Evolutionary conservation across 2,329 filamentous ascomycete species (phyloP).

Genomic region (Cordyceps fumosorosea): DNA sequence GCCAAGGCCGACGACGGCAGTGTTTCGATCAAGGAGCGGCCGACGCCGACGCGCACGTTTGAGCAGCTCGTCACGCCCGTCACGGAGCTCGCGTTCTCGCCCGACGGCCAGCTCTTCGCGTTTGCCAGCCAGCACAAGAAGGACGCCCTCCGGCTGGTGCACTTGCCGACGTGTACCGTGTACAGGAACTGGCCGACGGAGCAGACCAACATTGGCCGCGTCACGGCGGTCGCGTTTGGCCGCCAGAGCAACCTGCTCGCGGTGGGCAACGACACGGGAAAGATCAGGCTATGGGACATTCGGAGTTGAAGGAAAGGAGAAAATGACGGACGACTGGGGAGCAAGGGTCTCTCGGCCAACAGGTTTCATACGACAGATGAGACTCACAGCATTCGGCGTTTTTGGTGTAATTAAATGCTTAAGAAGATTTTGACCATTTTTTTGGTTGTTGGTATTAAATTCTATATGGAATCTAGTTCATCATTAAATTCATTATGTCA

Average conservation of each 20-base stretch:
- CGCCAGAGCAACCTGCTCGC: slow-evolving; percentile 63
- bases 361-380: not conserved
- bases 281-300: slow-evolving; percentile 88
- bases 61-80: slow-evolving; percentile 86
- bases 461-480: not conserved
- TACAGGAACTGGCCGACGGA: slow-evolving; percentile 96
- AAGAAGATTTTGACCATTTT: not conserved
- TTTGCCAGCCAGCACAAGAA: slow-evolving; percentile 84
- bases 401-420: not conserved
- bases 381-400: slow-evolving; percentile 12
- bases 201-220: slow-evolving; percentile 78
- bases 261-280: slow-evolving; percentile 82
- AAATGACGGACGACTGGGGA: not conserved
- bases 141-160: slow-evolving; percentile 79
- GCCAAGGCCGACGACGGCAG: slow-evolving; percentile 23
- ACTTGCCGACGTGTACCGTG: slow-evolving; percentile 86
- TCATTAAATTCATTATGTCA: not conserved
- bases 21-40: slow-evolving; percentile 53
- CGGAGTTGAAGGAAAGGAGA: slow-evolving; percentile 40
- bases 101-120: slow-evolving; percentile 82
- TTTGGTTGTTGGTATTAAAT: not conserved
- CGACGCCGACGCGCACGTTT: slow-evolving; percentile 65
- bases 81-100: slow-evolving; percentile 72
- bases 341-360: not conserved
- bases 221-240: slow-evolving; percentile 67